Percentiles rank a stretch among this genome's conserved stretches.
Conservation (phyloP, 2,329 filamentous ascomycete species). For the Epichloe amarillans region DNA sequence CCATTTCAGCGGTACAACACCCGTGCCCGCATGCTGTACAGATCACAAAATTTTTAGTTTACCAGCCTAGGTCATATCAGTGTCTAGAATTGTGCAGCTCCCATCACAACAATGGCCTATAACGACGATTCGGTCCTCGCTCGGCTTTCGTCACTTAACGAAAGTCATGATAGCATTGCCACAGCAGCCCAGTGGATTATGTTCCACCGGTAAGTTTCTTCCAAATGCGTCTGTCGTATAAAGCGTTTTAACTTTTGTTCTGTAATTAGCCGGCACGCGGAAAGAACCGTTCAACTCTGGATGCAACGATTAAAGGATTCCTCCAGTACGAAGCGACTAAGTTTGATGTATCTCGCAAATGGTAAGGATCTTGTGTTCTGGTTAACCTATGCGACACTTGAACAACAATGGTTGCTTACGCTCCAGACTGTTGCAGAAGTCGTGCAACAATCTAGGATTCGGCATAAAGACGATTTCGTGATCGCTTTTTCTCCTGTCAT, state of each 20-base stretch:
- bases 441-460: conserved; percentile 86
- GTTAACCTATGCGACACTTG: neutral
- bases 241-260: neutral
- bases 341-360: conserved; percentile 89
- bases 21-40: neutral
- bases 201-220: conserved; percentile 69
- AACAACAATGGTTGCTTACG: neutral
- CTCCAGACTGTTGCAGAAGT: conserved; percentile 56
- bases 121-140: conserved; percentile 90
- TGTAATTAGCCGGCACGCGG: conserved; percentile 64
- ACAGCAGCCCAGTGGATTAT: conserved; percentile 98
- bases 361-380: conserved; percentile 39
- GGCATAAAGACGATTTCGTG: conserved; percentile 85
- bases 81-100: neutral
- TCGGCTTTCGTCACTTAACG: conserved; percentile 88
- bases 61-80: neutral
- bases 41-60: neutral
- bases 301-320: conserved; percentile 80
- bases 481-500: conserved; percentile 84
- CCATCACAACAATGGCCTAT: conserved; percentile 61
- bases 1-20: neutral
- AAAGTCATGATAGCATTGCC: conserved; percentile 94
- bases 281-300: conserved; percentile 86
- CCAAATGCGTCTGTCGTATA: neutral
- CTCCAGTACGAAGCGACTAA: conserved; percentile 71